phyloP scores from a whole-genome alignment of 1,139 yeast species.

The Diutina catenulata region DNA sequence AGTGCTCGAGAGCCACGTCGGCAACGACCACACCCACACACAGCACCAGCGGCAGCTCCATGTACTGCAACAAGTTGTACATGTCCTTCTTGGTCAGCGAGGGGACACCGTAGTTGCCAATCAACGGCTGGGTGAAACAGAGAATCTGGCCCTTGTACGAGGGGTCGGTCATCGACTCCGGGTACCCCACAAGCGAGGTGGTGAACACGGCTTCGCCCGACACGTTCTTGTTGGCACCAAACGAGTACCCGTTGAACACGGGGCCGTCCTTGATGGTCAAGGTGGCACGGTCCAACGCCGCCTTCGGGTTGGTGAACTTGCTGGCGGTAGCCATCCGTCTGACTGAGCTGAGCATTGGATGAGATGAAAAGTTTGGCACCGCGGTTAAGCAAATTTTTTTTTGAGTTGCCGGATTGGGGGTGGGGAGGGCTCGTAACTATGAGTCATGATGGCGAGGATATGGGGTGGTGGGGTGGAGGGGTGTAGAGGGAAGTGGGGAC shows the following conservation, averaged over 20 bases:
- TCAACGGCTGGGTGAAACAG: conserved; percentile 92
- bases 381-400: no score
- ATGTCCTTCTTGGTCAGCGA: conserved; percentile 70
- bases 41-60: conserved; percentile 85
- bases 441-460: no score
- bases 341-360: background rate
- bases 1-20: conserved; percentile 87
- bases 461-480: background rate
- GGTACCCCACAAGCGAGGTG: conserved; percentile 94
- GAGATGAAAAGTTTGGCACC: background rate
- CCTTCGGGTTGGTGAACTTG: conserved; percentile 1
- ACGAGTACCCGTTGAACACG: conserved; percentile 81
- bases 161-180: conserved; percentile 98
- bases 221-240: conserved; percentile 85
- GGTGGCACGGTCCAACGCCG: conserved; percentile 66
- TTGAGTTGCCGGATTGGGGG: no score
- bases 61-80: conserved; percentile 72
- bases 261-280: conserved; percentile 91
- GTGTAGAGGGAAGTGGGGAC: background rate
- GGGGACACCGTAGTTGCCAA: conserved; percentile 98
- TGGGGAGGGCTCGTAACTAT: no score
- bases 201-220: conserved; percentile 98
- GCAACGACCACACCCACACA: conserved; percentile 95
- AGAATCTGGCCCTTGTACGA: conserved; percentile 92
- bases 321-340: conserved; percentile 3